These are phyloP conservation scores for Ceratobasidium papillatum DNA, from an alignment of 1,284 basidiomycete genomes.

Conservation along the genomic window DNA sequence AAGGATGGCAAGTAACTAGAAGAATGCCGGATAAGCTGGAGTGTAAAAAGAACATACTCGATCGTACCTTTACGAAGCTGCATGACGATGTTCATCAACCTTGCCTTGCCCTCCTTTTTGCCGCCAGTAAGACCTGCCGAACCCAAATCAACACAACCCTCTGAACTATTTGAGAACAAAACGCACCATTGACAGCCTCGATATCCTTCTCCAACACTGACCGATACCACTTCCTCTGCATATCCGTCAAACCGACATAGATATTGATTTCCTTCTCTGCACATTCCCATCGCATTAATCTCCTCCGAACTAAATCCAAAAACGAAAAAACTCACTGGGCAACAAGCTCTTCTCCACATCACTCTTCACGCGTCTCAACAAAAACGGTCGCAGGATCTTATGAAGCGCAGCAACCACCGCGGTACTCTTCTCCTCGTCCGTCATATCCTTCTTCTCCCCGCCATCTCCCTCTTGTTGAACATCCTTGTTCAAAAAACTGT, in stretches of 20 bases:
- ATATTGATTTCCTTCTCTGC: constrained; percentile 99
- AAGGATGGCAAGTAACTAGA: constrained; percentile 81
- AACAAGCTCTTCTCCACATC: constrained; percentile 97
- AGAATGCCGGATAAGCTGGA: neutral
- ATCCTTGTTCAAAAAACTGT: constrained; percentile 83
- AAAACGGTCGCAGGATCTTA: constrained; percentile 95
- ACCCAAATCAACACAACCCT: neutral
- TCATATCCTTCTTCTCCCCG: constrained; percentile 54
- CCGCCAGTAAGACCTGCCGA: constrained; percentile 73
- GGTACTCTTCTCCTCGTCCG: constrained; percentile 80
- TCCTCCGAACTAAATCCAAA: neutral
- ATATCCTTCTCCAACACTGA: constrained; percentile 98
- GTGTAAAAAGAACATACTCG: neutral
- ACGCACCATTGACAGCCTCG: constrained; percentile 91
- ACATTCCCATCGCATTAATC: neutral
- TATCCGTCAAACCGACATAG: constrained; percentile 96
- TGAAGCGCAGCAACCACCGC: constrained; percentile 97
- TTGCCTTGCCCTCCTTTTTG: constrained; percentile 98
- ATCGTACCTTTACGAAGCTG: constrained; percentile 75
- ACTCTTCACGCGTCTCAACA: constrained; percentile 93
- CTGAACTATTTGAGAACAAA: neutral
- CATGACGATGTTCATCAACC: constrained; percentile 99
- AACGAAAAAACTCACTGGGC: constrained; percentile 71
- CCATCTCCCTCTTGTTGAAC: constrained; percentile 56
- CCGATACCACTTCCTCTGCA: constrained; percentile 99